Conservation (phyloP, 2,329 filamentous ascomycete genomes). For the Paracoccidioides brasiliensis region DNA sequence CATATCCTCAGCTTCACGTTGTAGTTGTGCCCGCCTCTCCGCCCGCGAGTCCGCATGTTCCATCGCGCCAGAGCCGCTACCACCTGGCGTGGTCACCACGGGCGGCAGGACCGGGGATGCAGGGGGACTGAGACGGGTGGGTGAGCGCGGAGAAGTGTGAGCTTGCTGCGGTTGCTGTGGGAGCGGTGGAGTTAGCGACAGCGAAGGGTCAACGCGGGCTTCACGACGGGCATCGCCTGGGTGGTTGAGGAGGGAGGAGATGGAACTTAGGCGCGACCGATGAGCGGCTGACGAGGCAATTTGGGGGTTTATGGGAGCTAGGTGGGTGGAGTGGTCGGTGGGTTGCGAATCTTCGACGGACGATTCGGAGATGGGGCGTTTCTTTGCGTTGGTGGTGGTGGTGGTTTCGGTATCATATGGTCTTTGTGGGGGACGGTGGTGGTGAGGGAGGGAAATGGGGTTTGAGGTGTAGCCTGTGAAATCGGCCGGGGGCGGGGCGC, state of each 20-base stretch:
- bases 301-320: conserved; percentile 23
- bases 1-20: conserved; percentile 64
- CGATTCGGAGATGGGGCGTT: conserved; percentile 25
- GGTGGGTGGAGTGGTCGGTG: conserved; percentile 23
- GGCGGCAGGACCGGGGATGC: conserved; percentile 14
- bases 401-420: conserved; percentile 11
- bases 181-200: conserved; percentile 16
- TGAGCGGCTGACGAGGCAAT: conserved; percentile 15
- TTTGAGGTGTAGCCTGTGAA: conserved; percentile 35
- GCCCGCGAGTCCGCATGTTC: conserved; percentile 43
- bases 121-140: conserved; percentile 3
- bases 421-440: conserved; percentile 18
- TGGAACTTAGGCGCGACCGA: conserved; percentile 57
- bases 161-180: conserved; percentile 19
- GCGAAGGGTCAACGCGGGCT: conserved; percentile 30
- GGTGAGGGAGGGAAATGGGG: conserved; percentile 20
- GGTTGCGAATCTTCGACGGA: conserved; percentile 14
- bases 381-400: conserved; percentile 18
- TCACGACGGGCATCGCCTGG: conserved; percentile 24
- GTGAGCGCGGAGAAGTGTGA: conserved; percentile 6
- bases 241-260: conserved; percentile 62
- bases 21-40: conserved; percentile 52
- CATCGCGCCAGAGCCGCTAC: background rate
- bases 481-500: conserved; percentile 35
- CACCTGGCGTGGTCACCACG: conserved; percentile 17